Conservation (phyloP, 306 rosid genomes). For the Casuarina equisetifolia region DNA sequence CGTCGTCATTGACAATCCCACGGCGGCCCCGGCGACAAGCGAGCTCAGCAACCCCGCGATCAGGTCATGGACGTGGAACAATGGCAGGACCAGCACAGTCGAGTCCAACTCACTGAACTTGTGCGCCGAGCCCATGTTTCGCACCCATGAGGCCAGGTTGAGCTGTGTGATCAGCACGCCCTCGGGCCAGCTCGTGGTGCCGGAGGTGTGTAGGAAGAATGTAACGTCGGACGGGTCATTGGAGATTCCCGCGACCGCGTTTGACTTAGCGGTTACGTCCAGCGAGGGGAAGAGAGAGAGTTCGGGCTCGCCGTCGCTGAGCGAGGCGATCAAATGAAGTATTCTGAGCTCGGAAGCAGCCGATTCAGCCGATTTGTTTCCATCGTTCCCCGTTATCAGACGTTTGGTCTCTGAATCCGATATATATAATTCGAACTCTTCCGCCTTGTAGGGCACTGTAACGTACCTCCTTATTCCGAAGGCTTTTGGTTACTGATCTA, state of each 20-base stretch:
- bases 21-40: constrained; percentile 62
- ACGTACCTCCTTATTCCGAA: too few species aligned
- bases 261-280: neutral
- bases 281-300: constrained; percentile 25
- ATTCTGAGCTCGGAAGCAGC: constrained; percentile 72
- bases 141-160: constrained; percentile 69
- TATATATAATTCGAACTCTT: constrained; percentile 84
- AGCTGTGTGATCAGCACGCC: constrained; percentile 88
- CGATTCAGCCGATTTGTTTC: constrained; percentile 45
- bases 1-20: constrained; percentile 80
- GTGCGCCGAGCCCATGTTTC: constrained; percentile 74
- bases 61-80: constrained; percentile 91
- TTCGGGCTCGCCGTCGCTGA: constrained; percentile 25
- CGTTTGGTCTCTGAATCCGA: constrained; percentile 87
- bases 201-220: constrained; percentile 93
- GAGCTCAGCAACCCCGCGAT: constrained; percentile 75
- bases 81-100: constrained; percentile 78
- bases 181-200: constrained; percentile 93
- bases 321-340: constrained; percentile 45
- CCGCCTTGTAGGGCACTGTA: constrained; percentile 68
- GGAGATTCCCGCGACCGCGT: constrained; percentile 20
- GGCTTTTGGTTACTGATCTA: too few species aligned
- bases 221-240: constrained; percentile 78
- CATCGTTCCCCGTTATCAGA: constrained; percentile 53
- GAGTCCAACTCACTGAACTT: constrained; percentile 72